phyloP scores from a whole-genome alignment of 192 early-diverging fungal genomes.

The Spinellus fusiger region DNA sequence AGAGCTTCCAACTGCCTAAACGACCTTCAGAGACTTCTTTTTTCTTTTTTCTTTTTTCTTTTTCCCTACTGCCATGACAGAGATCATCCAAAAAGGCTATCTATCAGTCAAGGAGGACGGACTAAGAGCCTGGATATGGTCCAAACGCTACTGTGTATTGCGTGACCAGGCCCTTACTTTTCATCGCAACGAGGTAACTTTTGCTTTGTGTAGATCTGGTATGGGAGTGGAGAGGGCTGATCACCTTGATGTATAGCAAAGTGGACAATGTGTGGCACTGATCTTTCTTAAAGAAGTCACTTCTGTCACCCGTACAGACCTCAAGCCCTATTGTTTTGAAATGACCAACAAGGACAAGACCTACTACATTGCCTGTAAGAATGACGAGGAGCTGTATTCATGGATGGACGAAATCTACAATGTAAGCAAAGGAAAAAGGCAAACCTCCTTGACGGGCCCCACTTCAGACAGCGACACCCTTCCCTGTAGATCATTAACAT shows the following conservation, averaged over 20 bases:
- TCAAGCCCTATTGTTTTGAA: constrained; percentile 92
- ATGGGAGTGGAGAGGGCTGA: not conserved
- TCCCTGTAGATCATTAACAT: not conserved
- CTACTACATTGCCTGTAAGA: constrained; percentile 88
- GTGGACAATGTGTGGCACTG: constrained; percentile 80
- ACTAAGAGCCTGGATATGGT: constrained; percentile 89
- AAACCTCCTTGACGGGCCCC: no score
- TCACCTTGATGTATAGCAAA: constrained; percentile 47
- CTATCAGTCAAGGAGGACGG: constrained; percentile 88
- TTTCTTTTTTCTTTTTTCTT: not conserved
- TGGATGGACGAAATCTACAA: constrained; percentile 99
- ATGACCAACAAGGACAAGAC: constrained; percentile 89
- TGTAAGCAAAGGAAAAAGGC: constrained; percentile 32
- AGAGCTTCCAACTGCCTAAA: not conserved
- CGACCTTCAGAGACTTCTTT: not conserved
- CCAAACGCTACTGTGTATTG: constrained; percentile 84
- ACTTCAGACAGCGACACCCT: not conserved
- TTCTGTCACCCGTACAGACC: constrained; percentile 77
- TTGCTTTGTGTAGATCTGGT: not conserved
- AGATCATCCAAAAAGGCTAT: constrained; percentile 75
- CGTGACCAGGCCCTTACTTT: constrained; percentile 86
- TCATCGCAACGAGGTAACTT: constrained; percentile 87
- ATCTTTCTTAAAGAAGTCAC: constrained; percentile 92
- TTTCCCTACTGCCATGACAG: constrained; percentile 16
- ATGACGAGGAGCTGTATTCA: constrained; percentile 94